Percentiles rank a stretch among this genome's conserved stretches.
phyloP scores from a whole-genome alignment of 495 filamentous ascomycete genomes.

The Tuber borchii region DNA sequence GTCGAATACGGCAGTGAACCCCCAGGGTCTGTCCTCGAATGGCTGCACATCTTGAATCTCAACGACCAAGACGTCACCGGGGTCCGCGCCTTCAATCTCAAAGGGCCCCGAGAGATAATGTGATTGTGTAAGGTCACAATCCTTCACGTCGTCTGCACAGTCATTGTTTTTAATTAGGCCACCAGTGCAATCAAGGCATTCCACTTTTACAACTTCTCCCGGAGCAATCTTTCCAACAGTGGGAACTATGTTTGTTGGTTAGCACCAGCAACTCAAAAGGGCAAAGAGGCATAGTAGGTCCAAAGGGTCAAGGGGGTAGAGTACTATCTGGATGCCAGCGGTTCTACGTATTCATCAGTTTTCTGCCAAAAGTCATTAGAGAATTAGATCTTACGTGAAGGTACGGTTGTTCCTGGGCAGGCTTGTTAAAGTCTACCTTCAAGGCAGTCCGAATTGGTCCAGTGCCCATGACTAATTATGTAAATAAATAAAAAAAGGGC shows the following conservation, averaged over 20 bases:
- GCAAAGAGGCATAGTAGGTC: not conserved
- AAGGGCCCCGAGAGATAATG: slow-evolving; percentile 92
- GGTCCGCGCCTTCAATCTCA: slow-evolving; percentile 76
- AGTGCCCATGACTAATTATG: slow-evolving; percentile 19
- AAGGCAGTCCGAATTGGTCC: slow-evolving; percentile 34
- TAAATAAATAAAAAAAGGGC: not conserved
- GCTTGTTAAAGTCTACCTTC: slow-evolving; percentile 70
- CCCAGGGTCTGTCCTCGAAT: slow-evolving; percentile 80
- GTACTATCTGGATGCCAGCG: slow-evolving; percentile 89
- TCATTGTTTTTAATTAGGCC: slow-evolving; percentile 89
- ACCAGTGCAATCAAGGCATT: slow-evolving; percentile 86
- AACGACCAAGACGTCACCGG: slow-evolving; percentile 78
- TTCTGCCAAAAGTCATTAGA: not conserved
- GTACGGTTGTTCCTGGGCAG: slow-evolving; percentile 65
- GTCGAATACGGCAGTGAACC: slow-evolving; percentile 81
- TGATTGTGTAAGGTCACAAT: slow-evolving; percentile 74
- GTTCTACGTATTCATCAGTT: slow-evolving; percentile 55
- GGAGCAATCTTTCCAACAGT: slow-evolving; percentile 67
- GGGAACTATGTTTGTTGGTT: slow-evolving; percentile 55
- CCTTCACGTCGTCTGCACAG: slow-evolving; percentile 76
- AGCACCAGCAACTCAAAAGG: slow-evolving; percentile 1
- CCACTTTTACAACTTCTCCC: slow-evolving; percentile 87
- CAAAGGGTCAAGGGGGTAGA: slow-evolving; percentile 21
- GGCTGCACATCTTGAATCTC: slow-evolving; percentile 97
- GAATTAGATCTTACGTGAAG: slow-evolving; percentile 59